phyloP scores from a whole-genome alignment of 352 stramenopile species.

The Phytophthora pisi region DNA sequence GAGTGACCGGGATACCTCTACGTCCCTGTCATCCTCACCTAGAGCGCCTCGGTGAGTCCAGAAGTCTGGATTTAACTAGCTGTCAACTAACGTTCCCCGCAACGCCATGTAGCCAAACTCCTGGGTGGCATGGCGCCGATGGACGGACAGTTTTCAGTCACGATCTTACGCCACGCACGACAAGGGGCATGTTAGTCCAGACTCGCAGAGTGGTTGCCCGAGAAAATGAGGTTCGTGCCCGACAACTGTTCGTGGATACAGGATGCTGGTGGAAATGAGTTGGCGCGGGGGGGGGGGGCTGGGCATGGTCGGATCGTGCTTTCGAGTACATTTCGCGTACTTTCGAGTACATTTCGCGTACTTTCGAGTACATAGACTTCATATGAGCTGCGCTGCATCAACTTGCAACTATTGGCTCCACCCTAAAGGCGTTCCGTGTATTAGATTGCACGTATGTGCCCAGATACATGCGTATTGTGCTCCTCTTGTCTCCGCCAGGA shows the following conservation, averaged over 20 bases:
- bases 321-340: too few species aligned
- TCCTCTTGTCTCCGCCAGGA: too few species aligned
- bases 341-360: too few species aligned
- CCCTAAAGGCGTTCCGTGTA: too few species aligned
- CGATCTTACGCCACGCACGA: conserved; percentile 1
- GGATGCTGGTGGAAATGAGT: background rate
- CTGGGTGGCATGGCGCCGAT: conserved; percentile 1
- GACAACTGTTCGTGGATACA: conserved; percentile 9
- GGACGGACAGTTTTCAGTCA: conserved; percentile 6
- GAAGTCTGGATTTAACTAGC: conserved; percentile 18
- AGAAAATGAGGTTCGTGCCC: background rate
- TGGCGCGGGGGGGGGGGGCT: background rate
- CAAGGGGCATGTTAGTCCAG: background rate
- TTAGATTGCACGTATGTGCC: too few species aligned
- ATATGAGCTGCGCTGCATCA: too few species aligned
- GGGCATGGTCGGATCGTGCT: too few species aligned
- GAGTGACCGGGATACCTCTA: conserved; percentile 16
- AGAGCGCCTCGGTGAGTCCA: conserved; percentile 15
- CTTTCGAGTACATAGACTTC: too few species aligned
- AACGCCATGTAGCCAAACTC: conserved; percentile 17
- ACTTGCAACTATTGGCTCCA: too few species aligned
- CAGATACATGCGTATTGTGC: too few species aligned
- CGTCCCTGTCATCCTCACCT: conserved; percentile 10
- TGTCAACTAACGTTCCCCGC: conserved; percentile 12
- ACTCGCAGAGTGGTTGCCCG: background rate